Conservation (phyloP, 1,139 yeast genomes). For the Hyphopichia fennica region DNA sequence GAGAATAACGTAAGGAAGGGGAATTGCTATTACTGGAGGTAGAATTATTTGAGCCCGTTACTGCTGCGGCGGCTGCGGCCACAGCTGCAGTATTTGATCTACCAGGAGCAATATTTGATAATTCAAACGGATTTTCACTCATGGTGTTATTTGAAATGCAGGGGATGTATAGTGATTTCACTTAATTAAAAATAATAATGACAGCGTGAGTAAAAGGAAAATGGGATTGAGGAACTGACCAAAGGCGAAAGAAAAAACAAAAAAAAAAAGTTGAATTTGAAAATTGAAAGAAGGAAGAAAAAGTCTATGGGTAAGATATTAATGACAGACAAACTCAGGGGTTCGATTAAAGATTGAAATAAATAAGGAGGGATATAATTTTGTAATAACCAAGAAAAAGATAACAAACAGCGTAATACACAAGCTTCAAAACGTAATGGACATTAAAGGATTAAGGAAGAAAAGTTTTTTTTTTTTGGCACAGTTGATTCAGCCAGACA, state of each 20-base stretch:
- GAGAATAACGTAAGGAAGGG: constrained; percentile 57
- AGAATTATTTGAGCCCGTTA: not conserved
- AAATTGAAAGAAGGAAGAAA: no score
- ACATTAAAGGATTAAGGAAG: not conserved
- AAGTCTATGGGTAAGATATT: no score
- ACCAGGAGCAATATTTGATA: constrained; percentile 5
- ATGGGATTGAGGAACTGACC: not conserved
- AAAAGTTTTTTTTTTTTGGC: no score
- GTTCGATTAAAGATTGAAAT: not conserved
- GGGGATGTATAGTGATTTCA: no score
- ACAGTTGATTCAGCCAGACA: no score
- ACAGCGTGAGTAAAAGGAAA: not conserved
- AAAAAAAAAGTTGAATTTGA: not conserved
- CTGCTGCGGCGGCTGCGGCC: not conserved
- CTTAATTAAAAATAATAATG: not conserved
- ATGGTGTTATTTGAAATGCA: no score
- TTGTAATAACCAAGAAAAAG: no score
- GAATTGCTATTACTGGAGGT: constrained; percentile 18
- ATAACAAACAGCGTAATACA: not conserved
- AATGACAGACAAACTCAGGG: no score
- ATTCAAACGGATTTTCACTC: constrained; percentile 35
- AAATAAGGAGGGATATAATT: not conserved
- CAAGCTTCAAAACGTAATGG: not conserved
- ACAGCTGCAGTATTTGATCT: not conserved
- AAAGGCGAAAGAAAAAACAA: not conserved